Conservation (phyloP, 2,329 filamentous ascomycete genomes). For the Pleoardoris graminearum region DNA sequence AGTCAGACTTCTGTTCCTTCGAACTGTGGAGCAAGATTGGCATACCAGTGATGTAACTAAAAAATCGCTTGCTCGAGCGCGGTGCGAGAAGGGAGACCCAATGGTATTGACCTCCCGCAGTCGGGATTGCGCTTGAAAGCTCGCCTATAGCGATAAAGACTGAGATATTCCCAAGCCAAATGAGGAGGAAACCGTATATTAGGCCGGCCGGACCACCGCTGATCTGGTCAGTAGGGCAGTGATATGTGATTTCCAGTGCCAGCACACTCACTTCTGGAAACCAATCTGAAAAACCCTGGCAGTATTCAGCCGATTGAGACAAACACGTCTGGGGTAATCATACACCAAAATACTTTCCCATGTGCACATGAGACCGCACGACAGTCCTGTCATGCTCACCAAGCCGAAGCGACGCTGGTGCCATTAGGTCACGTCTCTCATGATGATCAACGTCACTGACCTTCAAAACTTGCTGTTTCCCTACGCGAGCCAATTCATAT, state of each 20-base stretch:
- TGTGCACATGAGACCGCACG: conserved; percentile 44
- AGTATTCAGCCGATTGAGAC: background rate
- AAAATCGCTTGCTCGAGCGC: conserved; percentile 46
- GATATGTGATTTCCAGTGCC: background rate
- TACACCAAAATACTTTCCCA: conserved; percentile 46
- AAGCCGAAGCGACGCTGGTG: conserved; percentile 42
- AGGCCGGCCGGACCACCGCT: conserved; percentile 45
- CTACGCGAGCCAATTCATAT: conserved; percentile 41
- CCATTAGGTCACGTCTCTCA: background rate
- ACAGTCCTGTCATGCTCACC: conserved; percentile 43
- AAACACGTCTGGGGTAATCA: conserved; percentile 6
- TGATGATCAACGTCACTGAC: conserved; percentile 22
- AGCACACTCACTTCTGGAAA: conserved; percentile 37
- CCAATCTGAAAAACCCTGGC: conserved; percentile 39
- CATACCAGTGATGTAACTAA: conserved; percentile 50
- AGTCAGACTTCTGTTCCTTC: conserved; percentile 12
- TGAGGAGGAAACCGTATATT: conserved; percentile 43
- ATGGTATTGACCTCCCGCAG: conserved; percentile 47
- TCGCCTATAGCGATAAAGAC: conserved; percentile 43
- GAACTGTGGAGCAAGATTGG: background rate
- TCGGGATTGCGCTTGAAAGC: conserved; percentile 45
- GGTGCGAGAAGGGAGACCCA: conserved; percentile 52
- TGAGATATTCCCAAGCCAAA: conserved; percentile 45
- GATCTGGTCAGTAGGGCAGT: conserved; percentile 2
- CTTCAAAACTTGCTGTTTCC: conserved; percentile 44